Percentiles rank a stretch among this genome's conserved stretches.
Evolutionary conservation across 179 eudicot species (phyloP).

Genomic region (Silene noctiflora): DNA sequence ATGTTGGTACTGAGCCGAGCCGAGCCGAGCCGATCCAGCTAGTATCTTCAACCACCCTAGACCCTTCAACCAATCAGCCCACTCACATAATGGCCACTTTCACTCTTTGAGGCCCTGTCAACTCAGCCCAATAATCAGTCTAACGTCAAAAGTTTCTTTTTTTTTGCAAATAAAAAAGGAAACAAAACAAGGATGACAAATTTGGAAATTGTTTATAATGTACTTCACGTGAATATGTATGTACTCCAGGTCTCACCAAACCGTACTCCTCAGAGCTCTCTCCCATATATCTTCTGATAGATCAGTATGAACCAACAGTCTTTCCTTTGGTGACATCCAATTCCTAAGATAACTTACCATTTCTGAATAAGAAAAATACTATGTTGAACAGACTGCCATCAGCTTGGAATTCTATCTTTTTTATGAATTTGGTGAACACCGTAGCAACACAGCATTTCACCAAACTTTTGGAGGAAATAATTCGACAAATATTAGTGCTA

Average conservation of each 20-base stretch:
- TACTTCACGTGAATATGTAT: slow-evolving; percentile 14
- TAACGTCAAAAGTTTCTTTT: neutral
- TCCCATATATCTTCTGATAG: slow-evolving; percentile 12
- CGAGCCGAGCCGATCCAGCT: no score
- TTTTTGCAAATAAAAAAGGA: neutral
- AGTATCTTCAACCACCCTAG: neutral
- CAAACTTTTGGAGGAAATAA: neutral
- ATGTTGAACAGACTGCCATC: no score
- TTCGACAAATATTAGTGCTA: neutral
- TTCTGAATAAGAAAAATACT: neutral
- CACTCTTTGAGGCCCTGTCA: neutral
- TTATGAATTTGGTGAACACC: neutral
- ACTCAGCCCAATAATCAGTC: neutral
- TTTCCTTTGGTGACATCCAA: slow-evolving; percentile 22
- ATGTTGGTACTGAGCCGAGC: no score
- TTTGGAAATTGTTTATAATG: neutral
- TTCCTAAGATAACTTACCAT: slow-evolving; percentile 1
- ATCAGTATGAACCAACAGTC: slow-evolving; percentile 29
- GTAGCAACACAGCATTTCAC: neutral
- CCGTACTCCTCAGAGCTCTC: slow-evolving; percentile 1
- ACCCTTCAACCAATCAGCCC: neutral
- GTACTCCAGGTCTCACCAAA: slow-evolving; percentile 23
- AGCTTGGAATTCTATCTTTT: no score
- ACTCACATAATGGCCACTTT: neutral
- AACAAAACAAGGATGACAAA: neutral